Percentiles rank a stretch among this genome's conserved stretches.
Evolutionary conservation across 352 stramenopile genomes (phyloP).

Genomic region (Phytophthora multivora): DNA sequence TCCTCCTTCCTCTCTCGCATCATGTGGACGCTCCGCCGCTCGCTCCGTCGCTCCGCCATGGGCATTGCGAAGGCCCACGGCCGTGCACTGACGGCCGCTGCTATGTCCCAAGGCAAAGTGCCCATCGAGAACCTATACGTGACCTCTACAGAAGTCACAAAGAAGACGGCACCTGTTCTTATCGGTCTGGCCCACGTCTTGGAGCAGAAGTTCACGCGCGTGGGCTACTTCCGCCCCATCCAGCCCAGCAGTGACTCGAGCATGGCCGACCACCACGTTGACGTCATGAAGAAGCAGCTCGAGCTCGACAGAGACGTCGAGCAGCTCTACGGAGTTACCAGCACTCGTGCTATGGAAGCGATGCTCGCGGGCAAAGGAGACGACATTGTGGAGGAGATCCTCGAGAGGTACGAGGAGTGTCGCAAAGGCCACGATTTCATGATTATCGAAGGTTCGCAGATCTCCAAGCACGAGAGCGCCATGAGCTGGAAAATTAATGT

Average conservation of each 20-base stretch:
- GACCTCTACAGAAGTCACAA: constrained; percentile 66
- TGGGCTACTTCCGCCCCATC: constrained; percentile 85
- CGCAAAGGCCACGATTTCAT: constrained; percentile 78
- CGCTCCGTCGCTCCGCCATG: constrained; percentile 25
- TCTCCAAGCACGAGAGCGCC: constrained; percentile 67
- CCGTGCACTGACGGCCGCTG: constrained; percentile 41
- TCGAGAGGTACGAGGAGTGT: constrained; percentile 62
- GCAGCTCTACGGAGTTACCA: constrained; percentile 66
- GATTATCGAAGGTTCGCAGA: constrained; percentile 77
- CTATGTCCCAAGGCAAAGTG: constrained; percentile 43
- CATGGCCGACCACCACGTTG: constrained; percentile 64
- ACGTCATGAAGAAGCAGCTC: constrained; percentile 69
- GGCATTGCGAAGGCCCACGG: constrained; percentile 16
- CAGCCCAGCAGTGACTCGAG: constrained; percentile 39
- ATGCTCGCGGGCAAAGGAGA: constrained; percentile 68
- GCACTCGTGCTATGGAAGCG: constrained; percentile 49
- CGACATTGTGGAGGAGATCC: constrained; percentile 72
- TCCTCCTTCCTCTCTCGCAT: not conserved
- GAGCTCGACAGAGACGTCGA: constrained; percentile 45
- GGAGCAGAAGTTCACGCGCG: constrained; percentile 72
- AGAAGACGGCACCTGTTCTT: constrained; percentile 73
- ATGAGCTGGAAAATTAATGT: constrained; percentile 86
- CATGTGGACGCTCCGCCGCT: constrained; percentile 32
- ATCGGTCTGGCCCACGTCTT: constrained; percentile 69
- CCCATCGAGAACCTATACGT: constrained; percentile 70